Base-by-base conservation (phyloP, 106 monocot genomes). In the Platanthera guangdongensis region DNA sequence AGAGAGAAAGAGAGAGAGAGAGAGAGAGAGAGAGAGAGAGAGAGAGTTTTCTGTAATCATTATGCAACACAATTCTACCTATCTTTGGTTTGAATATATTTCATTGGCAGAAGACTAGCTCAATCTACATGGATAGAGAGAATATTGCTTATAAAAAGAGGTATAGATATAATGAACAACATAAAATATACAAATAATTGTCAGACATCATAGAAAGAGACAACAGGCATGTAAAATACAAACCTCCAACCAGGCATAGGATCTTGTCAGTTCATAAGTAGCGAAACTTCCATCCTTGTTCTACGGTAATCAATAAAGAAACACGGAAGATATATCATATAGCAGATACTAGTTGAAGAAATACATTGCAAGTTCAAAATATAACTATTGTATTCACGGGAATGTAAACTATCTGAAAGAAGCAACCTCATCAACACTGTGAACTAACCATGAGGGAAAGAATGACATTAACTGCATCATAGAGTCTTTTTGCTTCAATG, bases 241-340 rank as follows among this genome's bases (percentile, higher is more conserved):
- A 9, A 93, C 93, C 93, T 93, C 96, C 87, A 97, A 73, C 94
- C 91, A 94, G 16, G 89, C 69, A 82, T 92, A 99, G 74, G 97
- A 94, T 75, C 97, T 93, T 70, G 92, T 92, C 68, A 88, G 80
- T 79, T 99, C 97, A 76, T 90, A 99, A 52, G 92, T 92, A 57
- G 97, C 91, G 81, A 99, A 88, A 14, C 94, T 86, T 72, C 97
- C 97, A 85, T 89, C 76, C 16, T 86, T 78, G 62, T 99, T 99
- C 96, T 97, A 57, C 55, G 80, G 60, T 50, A 62, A 74, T 19
- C 77, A 73, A 57, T 48, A 72, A 45, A 76, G 62, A 54, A 25
- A 21, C n/a, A n/a, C 22, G 50, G 72, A 50, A 72, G 72, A 72
- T 72, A 9, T 22, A 63, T 55, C 55, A 63, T 63, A 63, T 25